Evolutionary conservation across 768 basidiomycete species (phyloP).

Genomic region (Paxillus involutus): DNA sequence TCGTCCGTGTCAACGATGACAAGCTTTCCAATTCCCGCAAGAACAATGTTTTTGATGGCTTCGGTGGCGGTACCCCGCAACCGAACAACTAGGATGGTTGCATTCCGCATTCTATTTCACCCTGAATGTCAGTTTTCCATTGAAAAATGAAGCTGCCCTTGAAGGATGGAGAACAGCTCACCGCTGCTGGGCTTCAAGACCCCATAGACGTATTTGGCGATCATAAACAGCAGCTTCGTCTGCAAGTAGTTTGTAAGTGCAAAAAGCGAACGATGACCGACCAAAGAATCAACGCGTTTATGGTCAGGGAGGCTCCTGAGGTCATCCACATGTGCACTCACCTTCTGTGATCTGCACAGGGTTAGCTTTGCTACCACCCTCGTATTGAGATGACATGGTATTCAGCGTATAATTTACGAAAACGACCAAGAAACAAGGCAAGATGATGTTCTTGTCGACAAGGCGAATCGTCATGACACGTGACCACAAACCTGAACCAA

Average conservation of each 20-base stretch:
- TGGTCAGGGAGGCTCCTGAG: not conserved
- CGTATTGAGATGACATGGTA: conserved; percentile 19
- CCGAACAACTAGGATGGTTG: conserved; percentile 80
- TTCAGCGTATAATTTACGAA: not conserved
- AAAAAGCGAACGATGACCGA: not conserved
- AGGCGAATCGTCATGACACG: not conserved
- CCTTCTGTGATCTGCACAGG: conserved; percentile 68
- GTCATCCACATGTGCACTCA: conserved; percentile 30
- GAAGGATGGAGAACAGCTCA: conserved; percentile 30
- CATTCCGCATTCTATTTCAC: conserved; percentile 81
- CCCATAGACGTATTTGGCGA: conserved; percentile 97
- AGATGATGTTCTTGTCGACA: not conserved
- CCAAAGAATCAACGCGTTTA: conserved; percentile 2
- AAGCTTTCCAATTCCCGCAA: conserved; percentile 92
- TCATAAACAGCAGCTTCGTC: conserved; percentile 88
- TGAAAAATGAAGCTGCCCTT: not conserved
- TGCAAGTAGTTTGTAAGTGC: conserved; percentile 14
- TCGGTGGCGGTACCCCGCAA: conserved; percentile 88
- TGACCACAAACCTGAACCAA: not conserved
- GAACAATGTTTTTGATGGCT: conserved; percentile 94
- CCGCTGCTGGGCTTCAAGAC: conserved; percentile 96
- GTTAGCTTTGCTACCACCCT: conserved; percentile 34
- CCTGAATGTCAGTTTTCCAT: conserved; percentile 8
- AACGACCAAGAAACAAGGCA: not conserved
- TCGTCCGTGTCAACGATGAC: conserved; percentile 77